Conservation (phyloP, 2,329 filamentous ascomycete genomes). For the Pleomassaria siparia region DNA sequence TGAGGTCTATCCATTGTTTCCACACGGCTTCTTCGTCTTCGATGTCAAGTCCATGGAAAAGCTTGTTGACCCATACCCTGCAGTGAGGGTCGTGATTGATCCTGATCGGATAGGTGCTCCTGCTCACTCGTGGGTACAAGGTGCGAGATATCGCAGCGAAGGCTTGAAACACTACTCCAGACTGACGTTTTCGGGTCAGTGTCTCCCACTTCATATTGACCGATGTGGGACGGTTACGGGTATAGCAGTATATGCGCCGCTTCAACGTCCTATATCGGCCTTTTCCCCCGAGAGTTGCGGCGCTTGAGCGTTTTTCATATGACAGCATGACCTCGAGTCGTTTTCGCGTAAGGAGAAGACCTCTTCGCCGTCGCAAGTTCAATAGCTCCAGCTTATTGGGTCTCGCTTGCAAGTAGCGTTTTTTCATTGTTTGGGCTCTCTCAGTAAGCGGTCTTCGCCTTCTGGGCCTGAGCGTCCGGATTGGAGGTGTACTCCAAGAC, state of each 20-base stretch:
- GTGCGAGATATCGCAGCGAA: conserved; percentile 32
- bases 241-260: conserved; percentile 26
- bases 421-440: too few species aligned
- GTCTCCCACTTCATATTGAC: conserved; percentile 11
- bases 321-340: background rate
- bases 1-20: background rate
- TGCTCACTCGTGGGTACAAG: conserved; percentile 18
- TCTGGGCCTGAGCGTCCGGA: too few species aligned
- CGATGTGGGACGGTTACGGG: conserved; percentile 2
- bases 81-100: conserved; percentile 25
- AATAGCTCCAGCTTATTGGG: background rate
- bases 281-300: conserved; percentile 1
- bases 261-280: conserved; percentile 34
- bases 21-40: conserved; percentile 4
- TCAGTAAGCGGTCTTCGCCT: too few species aligned
- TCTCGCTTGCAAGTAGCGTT: too few species aligned
- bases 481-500: too few species aligned
- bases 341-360: background rate
- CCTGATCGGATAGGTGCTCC: conserved; percentile 16
- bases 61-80: conserved; percentile 6
- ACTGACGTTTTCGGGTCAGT: background rate
- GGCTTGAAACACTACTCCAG: conserved; percentile 11
- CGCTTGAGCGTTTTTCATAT: background rate
- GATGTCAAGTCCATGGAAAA: conserved; percentile 14
- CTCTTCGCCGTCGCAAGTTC: conserved; percentile 1